These are phyloP conservation scores for Microsporum ferrugineum DNA, from an alignment of 2,329 filamentous ascomycete genomes.

Conservation along the genomic window DNA sequence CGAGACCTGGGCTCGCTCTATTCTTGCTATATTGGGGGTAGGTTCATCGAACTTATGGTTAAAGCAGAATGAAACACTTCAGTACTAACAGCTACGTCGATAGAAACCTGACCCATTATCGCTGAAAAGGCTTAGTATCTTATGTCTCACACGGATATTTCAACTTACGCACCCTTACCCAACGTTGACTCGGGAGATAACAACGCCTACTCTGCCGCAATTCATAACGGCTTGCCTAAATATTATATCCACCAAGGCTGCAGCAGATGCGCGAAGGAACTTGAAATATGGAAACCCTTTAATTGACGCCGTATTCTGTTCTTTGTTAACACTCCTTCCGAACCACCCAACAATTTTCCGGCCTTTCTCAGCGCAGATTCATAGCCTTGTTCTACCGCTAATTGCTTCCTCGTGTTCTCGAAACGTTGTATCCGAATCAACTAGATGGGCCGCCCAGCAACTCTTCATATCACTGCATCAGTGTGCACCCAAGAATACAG, in stretches of 20 bases:
- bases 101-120: slow-evolving; percentile 67
- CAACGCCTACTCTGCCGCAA: slow-evolving; percentile 64
- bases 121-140: slow-evolving; percentile 63
- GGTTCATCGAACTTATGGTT: slow-evolving; percentile 10
- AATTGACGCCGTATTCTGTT: slow-evolving; percentile 57
- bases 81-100: neutral
- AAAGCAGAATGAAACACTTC: neutral
- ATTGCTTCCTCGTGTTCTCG: slow-evolving; percentile 52
- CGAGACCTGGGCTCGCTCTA: slow-evolving; percentile 63
- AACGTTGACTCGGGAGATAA: slow-evolving; percentile 75
- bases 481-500: slow-evolving; percentile 68
- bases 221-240: slow-evolving; percentile 65
- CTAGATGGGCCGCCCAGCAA: slow-evolving; percentile 49
- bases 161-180: slow-evolving; percentile 69
- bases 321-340: slow-evolving; percentile 61
- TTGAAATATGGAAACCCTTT: slow-evolving; percentile 38
- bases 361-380: slow-evolving; percentile 59
- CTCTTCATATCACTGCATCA: slow-evolving; percentile 62
- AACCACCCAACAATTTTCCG: slow-evolving; percentile 74
- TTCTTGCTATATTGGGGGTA: slow-evolving; percentile 64
- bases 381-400: slow-evolving; percentile 46
- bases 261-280: slow-evolving; percentile 26
- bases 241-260: slow-evolving; percentile 43
- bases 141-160: slow-evolving; percentile 74
- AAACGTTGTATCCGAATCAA: slow-evolving; percentile 39